Percentiles rank a stretch among this genome's conserved stretches.
These are phyloP conservation scores for Heliocybe sulcata DNA, from an alignment of 1,284 basidiomycete species.

Conservation along the genomic window DNA sequence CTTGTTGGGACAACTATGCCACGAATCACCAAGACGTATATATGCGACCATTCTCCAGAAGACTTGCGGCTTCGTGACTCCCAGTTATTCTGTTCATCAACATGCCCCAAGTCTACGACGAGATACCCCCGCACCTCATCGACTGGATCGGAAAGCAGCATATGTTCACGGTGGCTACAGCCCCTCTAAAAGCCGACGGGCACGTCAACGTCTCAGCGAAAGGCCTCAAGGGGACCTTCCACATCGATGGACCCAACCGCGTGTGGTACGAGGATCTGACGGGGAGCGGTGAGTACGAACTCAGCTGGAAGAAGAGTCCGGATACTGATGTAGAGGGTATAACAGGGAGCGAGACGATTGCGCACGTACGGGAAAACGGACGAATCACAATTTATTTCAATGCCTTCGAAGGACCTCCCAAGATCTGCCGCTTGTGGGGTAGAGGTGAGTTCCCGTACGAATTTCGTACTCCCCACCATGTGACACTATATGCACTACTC, in stretches of 20 bases:
- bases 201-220: constrained; percentile 53
- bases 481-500: neutral
- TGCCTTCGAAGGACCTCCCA: constrained; percentile 39
- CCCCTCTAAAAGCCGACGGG: constrained; percentile 38
- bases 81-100: too few species aligned
- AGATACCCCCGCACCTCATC: constrained; percentile 35
- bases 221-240: constrained; percentile 38
- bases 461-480: too few species aligned
- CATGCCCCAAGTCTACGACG: constrained; percentile 29
- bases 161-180: constrained; percentile 53
- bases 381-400: constrained; percentile 50
- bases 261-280: constrained; percentile 59
- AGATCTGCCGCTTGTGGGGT: constrained; percentile 45
- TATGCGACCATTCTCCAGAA: neutral
- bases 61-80: too few species aligned
- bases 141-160: constrained; percentile 46
- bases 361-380: constrained; percentile 50
- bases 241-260: constrained; percentile 36
- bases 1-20: too few species aligned
- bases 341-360: constrained; percentile 47
- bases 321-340: neutral
- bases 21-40: too few species aligned
- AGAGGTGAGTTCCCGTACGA: too few species aligned
- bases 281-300: constrained; percentile 48
- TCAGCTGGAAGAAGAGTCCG: neutral